Base-by-base conservation (phyloP, 805 yeast genomes). In the Komagataella ulmi region DNA sequence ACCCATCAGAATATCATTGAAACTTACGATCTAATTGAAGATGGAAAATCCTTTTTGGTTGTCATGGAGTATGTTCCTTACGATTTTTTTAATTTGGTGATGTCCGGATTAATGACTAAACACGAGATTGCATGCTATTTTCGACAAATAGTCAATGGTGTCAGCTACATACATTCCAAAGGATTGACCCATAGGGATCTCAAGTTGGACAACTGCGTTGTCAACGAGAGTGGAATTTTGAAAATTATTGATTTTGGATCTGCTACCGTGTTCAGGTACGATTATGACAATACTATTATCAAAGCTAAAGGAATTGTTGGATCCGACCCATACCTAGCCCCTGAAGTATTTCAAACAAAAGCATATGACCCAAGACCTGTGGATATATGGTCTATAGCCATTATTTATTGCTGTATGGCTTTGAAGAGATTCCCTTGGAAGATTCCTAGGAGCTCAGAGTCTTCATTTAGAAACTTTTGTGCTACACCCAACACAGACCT, bases 231-330 rank as follows among this genome's bases (percentile, higher is more conserved):
- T 21, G 98, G 98, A 1, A 76, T 87, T 10, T 72, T 91, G 50
- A 91, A 91, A 66, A 66, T 91, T 51, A 88, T 91, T 56, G 99
- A 91, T 68, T 91, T 90, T 66, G 99, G 99, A 6, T 83, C 95
- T 3, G 93, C 97, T 0, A 86, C 85, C 18, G 85, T 86, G 21
- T 89, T 88, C 70, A 75, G 81, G 54, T 82, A 81, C 59, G 82
- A 83, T 6, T 80, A 75, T 56, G 79, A 76, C 51, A 64, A 66
- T 6, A 77, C 74, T 52, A 74, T 80, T 19, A 79, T 85, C 17
- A 70, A 74, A 53, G 89, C 96, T 0, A 74, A 77, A 46, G 98
- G 98, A 14, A 77, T 91, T 19, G 95, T 91, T 10, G 99, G 99
- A 14, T 85, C 95, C 1, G 99, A 91, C 65, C 98, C 99, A 2